Evolutionary conservation across 2,329 filamentous ascomycete species (phyloP).

Genomic region (Pleurostoma richardsiae): DNA sequence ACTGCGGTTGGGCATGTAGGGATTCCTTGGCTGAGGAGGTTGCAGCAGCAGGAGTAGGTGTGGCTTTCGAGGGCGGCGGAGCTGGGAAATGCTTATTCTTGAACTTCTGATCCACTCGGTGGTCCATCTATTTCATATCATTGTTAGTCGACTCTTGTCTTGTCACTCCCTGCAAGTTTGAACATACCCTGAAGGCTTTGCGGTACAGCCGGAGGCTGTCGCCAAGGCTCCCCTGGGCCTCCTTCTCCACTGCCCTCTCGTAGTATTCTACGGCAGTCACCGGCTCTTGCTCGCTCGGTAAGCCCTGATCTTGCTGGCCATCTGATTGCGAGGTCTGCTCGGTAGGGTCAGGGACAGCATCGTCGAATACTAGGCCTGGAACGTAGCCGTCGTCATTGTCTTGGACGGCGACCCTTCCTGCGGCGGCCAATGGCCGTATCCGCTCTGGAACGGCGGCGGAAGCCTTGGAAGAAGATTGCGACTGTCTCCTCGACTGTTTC

Average conservation of each 20-base stretch:
- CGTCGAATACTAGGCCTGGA: conserved; percentile 27
- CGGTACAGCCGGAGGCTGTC: conserved; percentile 87
- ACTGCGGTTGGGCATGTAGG: conserved; percentile 43
- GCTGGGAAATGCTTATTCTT: conserved; percentile 86
- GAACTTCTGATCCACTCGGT: conserved; percentile 78
- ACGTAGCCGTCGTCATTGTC: conserved; percentile 31
- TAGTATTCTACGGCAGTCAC: conserved; percentile 85
- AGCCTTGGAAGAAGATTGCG: conserved; percentile 8
- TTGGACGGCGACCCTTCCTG: conserved; percentile 14
- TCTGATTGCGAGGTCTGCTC: conserved; percentile 11
- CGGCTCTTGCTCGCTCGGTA: conserved; percentile 38
- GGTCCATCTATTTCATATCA: conserved; percentile 60
- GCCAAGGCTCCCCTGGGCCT: conserved; percentile 77
- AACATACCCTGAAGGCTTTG: conserved; percentile 74
- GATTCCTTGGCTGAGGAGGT: conserved; percentile 12
- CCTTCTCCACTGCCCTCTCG: conserved; percentile 84
- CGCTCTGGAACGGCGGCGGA: conserved; percentile 1
- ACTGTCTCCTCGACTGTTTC: conserved; percentile 18
- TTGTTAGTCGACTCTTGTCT: background rate
- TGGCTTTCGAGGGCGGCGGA: conserved; percentile 42
- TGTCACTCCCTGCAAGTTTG: background rate
- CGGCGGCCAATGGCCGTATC: background rate
- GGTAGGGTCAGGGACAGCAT: conserved; percentile 12
- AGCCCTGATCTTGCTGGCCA: conserved; percentile 16
- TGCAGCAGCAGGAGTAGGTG: conserved; percentile 16